These are phyloP conservation scores for Blastobotrys chiropterorum DNA, from an alignment of 805 yeast genomes.

Conservation along the genomic window DNA sequence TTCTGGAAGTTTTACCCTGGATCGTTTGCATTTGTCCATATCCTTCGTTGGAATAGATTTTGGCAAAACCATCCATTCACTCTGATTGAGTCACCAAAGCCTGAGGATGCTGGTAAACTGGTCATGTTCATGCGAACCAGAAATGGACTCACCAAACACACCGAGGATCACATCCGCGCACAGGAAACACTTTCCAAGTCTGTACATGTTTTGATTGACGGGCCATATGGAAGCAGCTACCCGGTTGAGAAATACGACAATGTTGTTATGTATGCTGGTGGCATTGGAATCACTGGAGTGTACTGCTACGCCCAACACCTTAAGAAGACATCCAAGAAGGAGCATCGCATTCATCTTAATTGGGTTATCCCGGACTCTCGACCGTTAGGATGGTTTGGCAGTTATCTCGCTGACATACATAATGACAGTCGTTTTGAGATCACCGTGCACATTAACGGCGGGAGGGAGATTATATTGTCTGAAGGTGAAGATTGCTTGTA, in stretches of 20 bases:
- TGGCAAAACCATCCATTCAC: constrained; percentile 80
- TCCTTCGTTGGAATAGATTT: constrained; percentile 45
- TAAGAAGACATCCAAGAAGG: constrained; percentile 3
- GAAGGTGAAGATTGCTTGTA: neutral
- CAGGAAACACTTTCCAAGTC: neutral
- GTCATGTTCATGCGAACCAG: constrained; percentile 13
- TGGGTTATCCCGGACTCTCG: constrained; percentile 59
- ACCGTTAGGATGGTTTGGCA: constrained; percentile 43
- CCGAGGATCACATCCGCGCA: neutral
- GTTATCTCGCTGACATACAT: neutral
- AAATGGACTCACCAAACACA: constrained; percentile 18
- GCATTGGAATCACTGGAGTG: constrained; percentile 54
- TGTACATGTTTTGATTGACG: constrained; percentile 40
- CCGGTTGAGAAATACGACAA: constrained; percentile 36
- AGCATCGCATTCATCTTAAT: constrained; percentile 34
- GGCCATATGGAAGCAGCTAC: constrained; percentile 51
- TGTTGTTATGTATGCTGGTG: constrained; percentile 47
- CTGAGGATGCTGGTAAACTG: constrained; percentile 12
- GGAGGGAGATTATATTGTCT: neutral
- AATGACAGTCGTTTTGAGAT: constrained; percentile 4
- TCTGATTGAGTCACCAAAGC: constrained; percentile 16
- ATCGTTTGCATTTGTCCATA: constrained; percentile 50
- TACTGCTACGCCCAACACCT: constrained; percentile 37
- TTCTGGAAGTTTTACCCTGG: constrained; percentile 49
- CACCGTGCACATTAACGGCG: neutral